Evolutionary conservation across 2,329 filamentous ascomycete genomes (phyloP).

Genomic region (Aspergillus amoenus): DNA sequence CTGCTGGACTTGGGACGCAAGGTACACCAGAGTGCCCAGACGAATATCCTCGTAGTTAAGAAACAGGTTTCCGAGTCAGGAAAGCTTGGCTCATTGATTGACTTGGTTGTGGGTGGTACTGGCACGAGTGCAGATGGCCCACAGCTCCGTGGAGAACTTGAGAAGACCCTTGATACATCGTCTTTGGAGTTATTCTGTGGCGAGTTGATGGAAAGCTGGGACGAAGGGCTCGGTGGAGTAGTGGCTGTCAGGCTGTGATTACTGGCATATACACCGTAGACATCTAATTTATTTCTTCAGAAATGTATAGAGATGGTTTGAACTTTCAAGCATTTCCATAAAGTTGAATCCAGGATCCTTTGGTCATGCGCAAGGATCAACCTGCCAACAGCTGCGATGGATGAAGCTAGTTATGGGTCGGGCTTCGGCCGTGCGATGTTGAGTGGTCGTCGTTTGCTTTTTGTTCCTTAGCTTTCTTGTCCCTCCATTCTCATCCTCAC

Average conservation of each 20-base stretch:
- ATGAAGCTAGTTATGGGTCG: neutral
- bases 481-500: neutral
- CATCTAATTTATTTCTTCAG: neutral
- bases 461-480: neutral
- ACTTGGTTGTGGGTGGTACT: constrained; percentile 35
- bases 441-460: neutral
- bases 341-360: neutral
- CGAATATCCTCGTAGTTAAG: constrained; percentile 38
- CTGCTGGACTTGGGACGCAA: constrained; percentile 27
- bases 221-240: constrained; percentile 45
- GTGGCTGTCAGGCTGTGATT: constrained; percentile 30
- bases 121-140: constrained; percentile 21
- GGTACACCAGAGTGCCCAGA: constrained; percentile 34
- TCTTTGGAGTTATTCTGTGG: constrained; percentile 45
- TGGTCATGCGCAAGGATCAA: neutral
- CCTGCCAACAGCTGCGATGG: neutral
- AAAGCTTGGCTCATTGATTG: constrained; percentile 42
- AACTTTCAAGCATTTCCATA: neutral
- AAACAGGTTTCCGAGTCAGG: constrained; percentile 39
- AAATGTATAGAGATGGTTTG: neutral
- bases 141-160: constrained; percentile 32
- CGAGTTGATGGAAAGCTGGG: constrained; percentile 49
- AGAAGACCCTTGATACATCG: constrained; percentile 37
- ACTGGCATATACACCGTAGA: neutral
- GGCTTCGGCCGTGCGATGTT: neutral